These are phyloP conservation scores for Sistotremastrum suecicum DNA, from an alignment of 768 basidiomycete genomes.

Conservation along the genomic window DNA sequence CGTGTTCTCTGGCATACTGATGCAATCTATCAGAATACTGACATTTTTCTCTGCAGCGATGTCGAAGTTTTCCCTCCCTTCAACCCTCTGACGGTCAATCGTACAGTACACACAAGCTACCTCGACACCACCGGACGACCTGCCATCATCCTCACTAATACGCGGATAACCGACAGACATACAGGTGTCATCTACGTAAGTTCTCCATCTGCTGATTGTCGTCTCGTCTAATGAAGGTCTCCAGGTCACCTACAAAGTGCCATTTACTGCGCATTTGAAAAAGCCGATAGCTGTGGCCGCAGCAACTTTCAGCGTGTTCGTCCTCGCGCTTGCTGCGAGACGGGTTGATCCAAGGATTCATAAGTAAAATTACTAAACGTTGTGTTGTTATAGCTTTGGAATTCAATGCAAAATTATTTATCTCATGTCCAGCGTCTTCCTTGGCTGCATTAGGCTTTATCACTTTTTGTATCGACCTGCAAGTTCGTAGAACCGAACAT, in stretches of 20 bases:
- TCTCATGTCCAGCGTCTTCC: no score
- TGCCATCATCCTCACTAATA: slow-evolving; percentile 56
- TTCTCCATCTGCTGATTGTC: slow-evolving; percentile 8
- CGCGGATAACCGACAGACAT: slow-evolving; percentile 67
- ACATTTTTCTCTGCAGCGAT: slow-evolving; percentile 36
- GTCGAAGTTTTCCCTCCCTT: slow-evolving; percentile 69
- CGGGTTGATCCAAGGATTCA: slow-evolving; percentile 40
- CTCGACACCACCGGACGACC: slow-evolving; percentile 88
- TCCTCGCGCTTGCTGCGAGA: slow-evolving; percentile 28
- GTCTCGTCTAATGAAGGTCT: slow-evolving; percentile 5
- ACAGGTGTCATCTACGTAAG: slow-evolving; percentile 71
- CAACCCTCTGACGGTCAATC: slow-evolving; percentile 43
- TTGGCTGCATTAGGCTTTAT: no score
- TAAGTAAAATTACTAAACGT: slow-evolving; percentile 12
- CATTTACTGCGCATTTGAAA: slow-evolving; percentile 65
- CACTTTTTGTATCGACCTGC: no score
- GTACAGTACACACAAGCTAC: slow-evolving; percentile 70
- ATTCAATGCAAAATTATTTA: no score
- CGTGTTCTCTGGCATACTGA: slow-evolving; percentile 21
- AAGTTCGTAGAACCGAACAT: no score
- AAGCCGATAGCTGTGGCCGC: slow-evolving; percentile 72
- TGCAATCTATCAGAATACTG: slow-evolving; percentile 1
- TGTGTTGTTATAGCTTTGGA: no score
- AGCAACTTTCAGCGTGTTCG: slow-evolving; percentile 57
- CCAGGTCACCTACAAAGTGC: slow-evolving; percentile 81